Percentiles rank a stretch among this genome's conserved stretches.
Conservation (phyloP, 345 rosid genomes). For the Eucalyptus sp. region DNA sequence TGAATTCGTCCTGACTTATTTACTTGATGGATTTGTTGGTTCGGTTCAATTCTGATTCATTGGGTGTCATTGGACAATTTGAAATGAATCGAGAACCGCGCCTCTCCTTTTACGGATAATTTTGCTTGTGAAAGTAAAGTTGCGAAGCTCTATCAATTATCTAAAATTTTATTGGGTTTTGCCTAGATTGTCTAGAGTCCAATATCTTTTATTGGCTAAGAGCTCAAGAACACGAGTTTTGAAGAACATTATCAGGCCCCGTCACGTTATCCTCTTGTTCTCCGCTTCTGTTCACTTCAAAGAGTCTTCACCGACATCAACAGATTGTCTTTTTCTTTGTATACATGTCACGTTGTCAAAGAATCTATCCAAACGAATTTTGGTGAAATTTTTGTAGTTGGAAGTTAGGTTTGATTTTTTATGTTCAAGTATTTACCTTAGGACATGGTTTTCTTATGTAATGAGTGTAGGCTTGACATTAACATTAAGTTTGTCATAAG, state of each 20-base stretch:
- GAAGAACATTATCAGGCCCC: not conserved
- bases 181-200: not conserved
- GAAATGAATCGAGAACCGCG: accelerated
- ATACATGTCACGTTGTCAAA: not conserved
- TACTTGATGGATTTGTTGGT: not conserved
- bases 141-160: not conserved
- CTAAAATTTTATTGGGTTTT: not conserved
- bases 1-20: not conserved
- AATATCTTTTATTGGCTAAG: not conserved
- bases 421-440: not conserved
- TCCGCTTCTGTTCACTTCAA: not conserved
- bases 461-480: not conserved
- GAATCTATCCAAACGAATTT: not conserved
- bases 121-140: not conserved
- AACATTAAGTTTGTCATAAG: not conserved
- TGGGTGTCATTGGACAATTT: not conserved
- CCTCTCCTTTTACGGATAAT: not conserved
- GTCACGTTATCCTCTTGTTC: not conserved
- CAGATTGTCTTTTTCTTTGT: not conserved
- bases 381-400: not conserved
- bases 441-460: not conserved
- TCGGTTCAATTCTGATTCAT: not conserved
- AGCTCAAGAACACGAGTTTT: not conserved
- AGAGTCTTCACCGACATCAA: not conserved
- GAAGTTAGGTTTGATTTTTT: not conserved